Evolutionary conservation across 768 basidiomycete species (phyloP), one percentile per base, ranked within the genome.

Genomic region (Daedaleopsis sinensis): DNA sequence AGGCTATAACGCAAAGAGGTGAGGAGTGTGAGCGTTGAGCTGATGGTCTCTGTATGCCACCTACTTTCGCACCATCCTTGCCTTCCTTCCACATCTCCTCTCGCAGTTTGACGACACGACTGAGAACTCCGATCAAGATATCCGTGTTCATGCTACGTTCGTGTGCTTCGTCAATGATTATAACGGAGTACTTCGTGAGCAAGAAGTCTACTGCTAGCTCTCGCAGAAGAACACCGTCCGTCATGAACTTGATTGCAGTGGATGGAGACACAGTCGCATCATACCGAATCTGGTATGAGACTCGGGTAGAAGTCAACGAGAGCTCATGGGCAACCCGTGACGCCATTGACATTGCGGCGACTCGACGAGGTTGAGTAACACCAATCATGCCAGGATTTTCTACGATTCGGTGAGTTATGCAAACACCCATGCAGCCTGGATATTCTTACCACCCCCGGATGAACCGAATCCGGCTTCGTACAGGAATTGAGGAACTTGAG

Each of bases 161-260:
- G 73, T 99, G 97, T 0, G 97, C 97, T 73, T 99, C 97, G 64
- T 99, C 97, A 58, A 99, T 92, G 61, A 98, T 89, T 63, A 99
- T 88, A 27, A 97, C 90, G 7, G 93, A 94, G 72, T 99, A 99
- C 73, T 89, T 93, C 47, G 79, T 85, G n/a, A 99, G 80, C n/a
- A 98, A 74, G 74, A 99, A 97, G 71, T 99, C 96, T 13, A 85
- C 85, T 0, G 94, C 90, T 21, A 98, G 79, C 74, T 99, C 97
- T 57, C 97, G 88, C 16, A 99, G 79, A 37, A 99, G 78, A 27
- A 99, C 94, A 78, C 97, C 97, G 68, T 99, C 97, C 7, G 97
- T 99, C 96, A 98, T 98, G 80, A 98, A 99, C 74, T 98, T 98
- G 79, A 99, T 95, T 9, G 88, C 88, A 1, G 97, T 99, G 21